Percentiles rank a stretch among this genome's conserved stretches.
These are phyloP conservation scores for Alternaria solani DNA, from an alignment of 2,329 filamentous ascomycete species.

Conservation along the genomic window DNA sequence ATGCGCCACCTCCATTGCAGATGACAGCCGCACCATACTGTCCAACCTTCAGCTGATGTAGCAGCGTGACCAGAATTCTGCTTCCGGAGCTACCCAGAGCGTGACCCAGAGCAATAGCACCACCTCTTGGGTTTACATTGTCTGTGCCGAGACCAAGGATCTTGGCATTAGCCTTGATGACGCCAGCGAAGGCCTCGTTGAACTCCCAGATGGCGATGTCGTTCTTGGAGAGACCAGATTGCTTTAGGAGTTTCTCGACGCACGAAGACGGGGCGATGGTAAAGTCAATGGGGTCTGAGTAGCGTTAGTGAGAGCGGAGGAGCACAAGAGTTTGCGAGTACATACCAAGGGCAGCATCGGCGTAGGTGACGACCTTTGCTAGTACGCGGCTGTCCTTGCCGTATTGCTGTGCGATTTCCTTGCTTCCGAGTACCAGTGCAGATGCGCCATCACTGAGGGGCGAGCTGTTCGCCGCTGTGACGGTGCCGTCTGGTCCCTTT, in stretches of 20 bases:
- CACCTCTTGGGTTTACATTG: slow-evolving; percentile 85
- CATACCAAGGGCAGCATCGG: slow-evolving; percentile 78
- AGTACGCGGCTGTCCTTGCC: slow-evolving; percentile 80
- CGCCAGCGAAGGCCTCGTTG: slow-evolving; percentile 96
- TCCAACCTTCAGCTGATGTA: slow-evolving; percentile 89
- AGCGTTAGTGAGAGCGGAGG: slow-evolving; percentile 12
- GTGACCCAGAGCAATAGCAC: slow-evolving; percentile 91
- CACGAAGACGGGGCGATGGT: slow-evolving; percentile 91
- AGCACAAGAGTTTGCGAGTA: neutral
- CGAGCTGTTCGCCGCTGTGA: slow-evolving; percentile 94
- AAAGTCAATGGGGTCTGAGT: slow-evolving; percentile 83
- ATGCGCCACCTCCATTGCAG: slow-evolving; percentile 94
- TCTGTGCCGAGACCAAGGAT: slow-evolving; percentile 82
- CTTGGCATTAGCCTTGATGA: slow-evolving; percentile 95
- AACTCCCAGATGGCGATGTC: slow-evolving; percentile 97
- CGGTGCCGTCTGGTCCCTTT: slow-evolving; percentile 85
- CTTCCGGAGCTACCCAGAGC: slow-evolving; percentile 93
- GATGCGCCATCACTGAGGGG: slow-evolving; percentile 95
- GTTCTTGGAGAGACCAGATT: slow-evolving; percentile 88
- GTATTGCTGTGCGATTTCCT: slow-evolving; percentile 80
- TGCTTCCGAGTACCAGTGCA: slow-evolving; percentile 84
- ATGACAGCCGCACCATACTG: slow-evolving; percentile 97
- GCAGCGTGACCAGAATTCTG: slow-evolving; percentile 84
- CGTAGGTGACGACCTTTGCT: slow-evolving; percentile 84
- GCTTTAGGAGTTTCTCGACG: slow-evolving; percentile 85